These are phyloP conservation scores for Akebia trifoliata DNA, from an alignment of 164 flowering plant genomes.

Conservation along the genomic window DNA sequence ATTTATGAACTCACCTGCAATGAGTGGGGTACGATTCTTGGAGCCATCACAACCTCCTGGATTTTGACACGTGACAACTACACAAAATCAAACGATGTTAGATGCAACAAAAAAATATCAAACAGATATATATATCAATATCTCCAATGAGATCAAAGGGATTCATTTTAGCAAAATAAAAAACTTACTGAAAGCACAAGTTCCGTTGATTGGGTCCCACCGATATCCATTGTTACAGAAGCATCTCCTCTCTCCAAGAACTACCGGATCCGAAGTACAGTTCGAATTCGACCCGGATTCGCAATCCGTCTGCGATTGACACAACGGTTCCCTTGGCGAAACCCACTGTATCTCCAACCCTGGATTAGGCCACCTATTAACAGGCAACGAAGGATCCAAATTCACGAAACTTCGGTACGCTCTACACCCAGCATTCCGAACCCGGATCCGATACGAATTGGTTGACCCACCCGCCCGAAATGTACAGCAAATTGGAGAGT, in stretches of 20 bases:
- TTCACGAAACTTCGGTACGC: slow-evolving; percentile 47
- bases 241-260: slow-evolving; percentile 31
- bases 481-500: slow-evolving; percentile 36
- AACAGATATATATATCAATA: neutral
- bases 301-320: slow-evolving; percentile 35
- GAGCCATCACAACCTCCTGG: slow-evolving; percentile 29
- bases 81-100: neutral
- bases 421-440: slow-evolving; percentile 32
- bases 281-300: slow-evolving; percentile 26
- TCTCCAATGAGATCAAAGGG: neutral
- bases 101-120: neutral
- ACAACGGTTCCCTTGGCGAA: slow-evolving; percentile 39
- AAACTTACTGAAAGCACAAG: slow-evolving; percentile 33
- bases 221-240: slow-evolving; percentile 30
- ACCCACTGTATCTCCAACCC: slow-evolving; percentile 51
- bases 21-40: slow-evolving; percentile 26
- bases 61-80: slow-evolving; percentile 30
- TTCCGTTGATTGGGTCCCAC: slow-evolving; percentile 44
- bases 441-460: slow-evolving; percentile 36
- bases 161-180: neutral
- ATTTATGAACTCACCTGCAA: slow-evolving; percentile 38
- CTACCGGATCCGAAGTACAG: slow-evolving; percentile 29
- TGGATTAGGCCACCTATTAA: slow-evolving; percentile 38
- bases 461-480: slow-evolving; percentile 46
- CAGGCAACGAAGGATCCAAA: slow-evolving; percentile 31